Conservation (phyloP, 202 grass and related monocot genomes). For the Saccharum hybrid region DNA sequence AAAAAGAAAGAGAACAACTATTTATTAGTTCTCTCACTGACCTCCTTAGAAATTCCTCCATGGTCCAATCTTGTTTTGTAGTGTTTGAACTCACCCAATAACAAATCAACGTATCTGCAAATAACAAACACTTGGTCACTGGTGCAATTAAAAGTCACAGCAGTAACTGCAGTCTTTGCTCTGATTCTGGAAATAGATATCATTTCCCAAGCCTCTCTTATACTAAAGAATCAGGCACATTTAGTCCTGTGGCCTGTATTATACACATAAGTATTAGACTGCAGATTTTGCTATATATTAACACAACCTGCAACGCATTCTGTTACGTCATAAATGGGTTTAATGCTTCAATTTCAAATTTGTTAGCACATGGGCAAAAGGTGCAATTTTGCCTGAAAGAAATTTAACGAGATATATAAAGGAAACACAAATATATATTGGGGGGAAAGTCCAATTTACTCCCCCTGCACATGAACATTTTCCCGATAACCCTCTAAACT, state of each 20-base stretch:
- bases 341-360: background rate
- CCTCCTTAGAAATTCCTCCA: constrained; percentile 93
- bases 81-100: constrained; percentile 99
- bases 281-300: background rate
- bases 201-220: constrained; percentile 15
- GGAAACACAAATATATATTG: constrained; percentile 16
- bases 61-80: constrained; percentile 97
- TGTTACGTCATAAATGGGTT: background rate
- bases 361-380: constrained; percentile 28
- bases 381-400: constrained; percentile 20
- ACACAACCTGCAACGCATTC: constrained; percentile 17
- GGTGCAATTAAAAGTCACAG: background rate
- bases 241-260: background rate
- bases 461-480: background rate
- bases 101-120: constrained; percentile 90
- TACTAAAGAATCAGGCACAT: constrained; percentile 11
- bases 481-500: background rate
- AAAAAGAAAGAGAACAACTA: constrained; percentile 24
- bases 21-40: constrained; percentile 38
- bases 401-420: constrained; percentile 28
- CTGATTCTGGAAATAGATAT: background rate
- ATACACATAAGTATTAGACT: background rate
- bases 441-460: background rate
- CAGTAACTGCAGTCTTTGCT: background rate
- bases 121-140: constrained; percentile 30